A percentile compares a stretch with the other conserved stretches of the same genome.
phyloP scores from a whole-genome alignment of 257 asterid species.

The Avicennia marina region DNA sequence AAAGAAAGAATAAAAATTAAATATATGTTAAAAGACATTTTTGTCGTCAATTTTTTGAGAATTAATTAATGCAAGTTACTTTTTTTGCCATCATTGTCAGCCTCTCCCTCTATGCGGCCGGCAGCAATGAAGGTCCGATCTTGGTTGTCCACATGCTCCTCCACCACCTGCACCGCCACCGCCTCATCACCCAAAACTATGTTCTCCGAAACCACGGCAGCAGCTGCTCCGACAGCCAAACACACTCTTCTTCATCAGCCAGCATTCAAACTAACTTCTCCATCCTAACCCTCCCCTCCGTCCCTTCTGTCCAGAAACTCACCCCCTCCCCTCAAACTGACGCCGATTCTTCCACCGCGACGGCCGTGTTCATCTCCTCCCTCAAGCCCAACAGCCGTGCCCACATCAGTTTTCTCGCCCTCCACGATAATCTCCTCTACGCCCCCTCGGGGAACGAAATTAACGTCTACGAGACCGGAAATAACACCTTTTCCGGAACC shows the following conservation, averaged over 20 bases:
- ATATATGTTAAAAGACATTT: no score
- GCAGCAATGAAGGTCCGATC: constrained; percentile 49
- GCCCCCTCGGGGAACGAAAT: constrained; percentile 55
- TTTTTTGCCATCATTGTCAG: no score
- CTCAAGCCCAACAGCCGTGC: constrained; percentile 26
- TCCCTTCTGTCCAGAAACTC: constrained; percentile 71
- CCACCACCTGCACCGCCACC: constrained; percentile 32
- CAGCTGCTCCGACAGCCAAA: constrained; percentile 23
- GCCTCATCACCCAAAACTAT: constrained; percentile 21
- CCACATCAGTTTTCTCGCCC: constrained; percentile 37
- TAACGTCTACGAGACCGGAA: constrained; percentile 33
- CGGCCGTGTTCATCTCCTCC: no score
- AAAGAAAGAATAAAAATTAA: no score
- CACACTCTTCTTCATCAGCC: constrained; percentile 33
- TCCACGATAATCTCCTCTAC: constrained; percentile 54
- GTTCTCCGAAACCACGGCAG: constrained; percentile 33
- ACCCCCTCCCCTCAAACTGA: no score
- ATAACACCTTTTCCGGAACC: constrained; percentile 26
- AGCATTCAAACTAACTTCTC: constrained; percentile 67
- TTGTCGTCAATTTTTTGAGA: no score
- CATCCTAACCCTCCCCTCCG: constrained; percentile 65
- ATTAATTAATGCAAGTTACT: no score
- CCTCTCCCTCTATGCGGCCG: constrained; percentile 16
- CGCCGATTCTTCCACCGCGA: constrained; percentile 16
- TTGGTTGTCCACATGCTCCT: constrained; percentile 55